Conservation (phyloP, 1,284 basidiomycete genomes). For the Meira nashicola region DNA sequence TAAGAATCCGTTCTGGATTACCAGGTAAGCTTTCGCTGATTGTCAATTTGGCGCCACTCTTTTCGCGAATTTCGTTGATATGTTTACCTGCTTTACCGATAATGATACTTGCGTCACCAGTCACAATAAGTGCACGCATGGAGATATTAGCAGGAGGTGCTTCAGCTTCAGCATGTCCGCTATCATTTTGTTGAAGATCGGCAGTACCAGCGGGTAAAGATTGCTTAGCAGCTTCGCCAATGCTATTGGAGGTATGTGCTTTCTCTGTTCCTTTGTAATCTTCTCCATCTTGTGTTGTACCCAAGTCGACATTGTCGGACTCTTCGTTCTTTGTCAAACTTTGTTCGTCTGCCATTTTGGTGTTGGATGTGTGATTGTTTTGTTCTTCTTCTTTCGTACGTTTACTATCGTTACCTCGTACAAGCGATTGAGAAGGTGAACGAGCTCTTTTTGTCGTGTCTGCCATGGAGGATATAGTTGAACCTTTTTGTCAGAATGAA, state of each 20-base stretch:
- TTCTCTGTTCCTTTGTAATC: constrained; percentile 15
- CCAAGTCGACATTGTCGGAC: constrained; percentile 36
- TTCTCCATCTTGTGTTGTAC: constrained; percentile 20
- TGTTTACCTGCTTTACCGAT: constrained; percentile 94
- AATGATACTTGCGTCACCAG: constrained; percentile 97
- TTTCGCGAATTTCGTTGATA: constrained; percentile 97
- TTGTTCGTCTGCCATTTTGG: constrained; percentile 5
- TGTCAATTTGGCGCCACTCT: constrained; percentile 75
- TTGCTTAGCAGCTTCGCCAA: constrained; percentile 19
- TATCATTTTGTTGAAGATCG: background rate
- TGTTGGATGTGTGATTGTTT: constrained; percentile 17
- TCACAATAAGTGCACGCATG: constrained; percentile 72
- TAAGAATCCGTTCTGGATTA: constrained; percentile 95
- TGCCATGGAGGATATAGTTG: constrained; percentile 21
- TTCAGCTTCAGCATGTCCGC: constrained; percentile 12
- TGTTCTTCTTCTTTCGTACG: constrained; percentile 23
- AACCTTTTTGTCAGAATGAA: too few relatives aligned
- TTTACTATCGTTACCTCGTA: constrained; percentile 24
- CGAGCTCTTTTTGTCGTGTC: constrained; percentile 37
- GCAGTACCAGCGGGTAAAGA: constrained; percentile 12
- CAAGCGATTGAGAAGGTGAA: constrained; percentile 27
- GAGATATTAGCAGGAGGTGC: constrained; percentile 34
- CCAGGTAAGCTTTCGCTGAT: constrained; percentile 58
- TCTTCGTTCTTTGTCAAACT: constrained; percentile 17
- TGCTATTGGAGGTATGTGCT: constrained; percentile 19